Conservation (phyloP, 176 grass and related monocot species). For the Musa acuminata region DNA sequence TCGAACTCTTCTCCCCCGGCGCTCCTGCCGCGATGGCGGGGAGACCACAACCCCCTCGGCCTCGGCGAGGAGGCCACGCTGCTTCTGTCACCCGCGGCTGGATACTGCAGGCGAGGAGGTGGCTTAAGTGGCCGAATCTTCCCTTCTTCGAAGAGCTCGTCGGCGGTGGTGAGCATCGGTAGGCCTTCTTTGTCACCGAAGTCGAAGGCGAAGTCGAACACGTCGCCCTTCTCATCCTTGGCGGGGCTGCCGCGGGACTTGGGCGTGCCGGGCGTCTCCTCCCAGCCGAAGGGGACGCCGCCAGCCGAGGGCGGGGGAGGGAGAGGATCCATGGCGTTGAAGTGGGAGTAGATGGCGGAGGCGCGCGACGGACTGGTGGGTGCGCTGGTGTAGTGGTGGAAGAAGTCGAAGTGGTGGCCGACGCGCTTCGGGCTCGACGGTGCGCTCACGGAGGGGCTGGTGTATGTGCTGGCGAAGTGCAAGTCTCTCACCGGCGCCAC, state of each 20-base stretch:
- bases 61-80: conserved; percentile 49
- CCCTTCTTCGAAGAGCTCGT: conserved; percentile 60
- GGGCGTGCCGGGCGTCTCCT: conserved; percentile 22
- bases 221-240: not conserved
- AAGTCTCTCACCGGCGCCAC: conserved; percentile 7
- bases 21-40: conserved; percentile 26
- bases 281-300: conserved; percentile 20
- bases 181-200: conserved; percentile 46
- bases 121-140: conserved; percentile 15
- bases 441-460: conserved; percentile 3
- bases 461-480: conserved; percentile 5
- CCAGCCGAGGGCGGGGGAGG: not conserved
- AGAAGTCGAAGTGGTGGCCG: conserved; percentile 17
- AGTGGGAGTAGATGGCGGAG: conserved; percentile 9
- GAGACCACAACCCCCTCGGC: conserved; percentile 51
- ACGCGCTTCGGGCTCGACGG: conserved; percentile 11
- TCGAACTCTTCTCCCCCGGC: conserved; percentile 33
- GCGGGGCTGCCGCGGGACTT: not conserved
- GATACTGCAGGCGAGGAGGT: conserved; percentile 13
- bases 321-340: not conserved
- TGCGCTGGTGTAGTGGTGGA: conserved; percentile 21
- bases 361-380: conserved; percentile 16
- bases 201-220: conserved; percentile 45
- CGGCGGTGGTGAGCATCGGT: conserved; percentile 33
- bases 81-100: conserved; percentile 32